Evolutionary conservation across 2,329 filamentous ascomycete species (phyloP).

Genomic region (Hymenoscyphus scutula): DNA sequence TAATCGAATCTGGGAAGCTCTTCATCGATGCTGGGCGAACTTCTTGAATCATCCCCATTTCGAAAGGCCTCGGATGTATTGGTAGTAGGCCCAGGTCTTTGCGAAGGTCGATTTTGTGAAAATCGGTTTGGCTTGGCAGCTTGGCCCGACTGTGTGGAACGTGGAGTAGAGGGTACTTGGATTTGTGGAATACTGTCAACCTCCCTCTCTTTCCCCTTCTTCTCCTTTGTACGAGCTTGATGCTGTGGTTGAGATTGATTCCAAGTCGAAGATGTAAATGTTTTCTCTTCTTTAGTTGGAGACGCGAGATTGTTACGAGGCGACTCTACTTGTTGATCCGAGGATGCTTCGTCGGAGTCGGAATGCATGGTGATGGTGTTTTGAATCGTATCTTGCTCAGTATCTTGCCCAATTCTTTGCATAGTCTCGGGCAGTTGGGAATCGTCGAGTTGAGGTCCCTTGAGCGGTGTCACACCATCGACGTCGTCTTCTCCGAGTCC

Average conservation of each 20-base stretch:
- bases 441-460: background rate
- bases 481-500: background rate
- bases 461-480: conserved; percentile 2
- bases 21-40: background rate
- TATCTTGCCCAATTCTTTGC: background rate
- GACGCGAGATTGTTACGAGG: background rate
- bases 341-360: background rate
- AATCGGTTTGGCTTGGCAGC: background rate
- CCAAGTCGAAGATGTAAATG: too few relatives aligned
- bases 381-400: background rate
- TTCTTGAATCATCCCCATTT: background rate
- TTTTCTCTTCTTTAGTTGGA: background rate
- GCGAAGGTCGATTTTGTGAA: background rate
- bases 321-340: background rate
- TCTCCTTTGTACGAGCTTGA: background rate
- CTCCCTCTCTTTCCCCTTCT: conserved; percentile 3
- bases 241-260: background rate
- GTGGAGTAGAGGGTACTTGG: conserved; percentile 9
- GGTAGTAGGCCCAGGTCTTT: background rate
- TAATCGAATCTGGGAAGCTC: conserved; percentile 48
- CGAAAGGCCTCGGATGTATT: background rate
- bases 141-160: background rate
- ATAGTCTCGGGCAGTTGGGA: background rate
- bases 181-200: background rate
- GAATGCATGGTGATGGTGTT: background rate